Evolutionary conservation across 305 asterid species (phyloP).

Genomic region (Solanum hybrid): DNA sequence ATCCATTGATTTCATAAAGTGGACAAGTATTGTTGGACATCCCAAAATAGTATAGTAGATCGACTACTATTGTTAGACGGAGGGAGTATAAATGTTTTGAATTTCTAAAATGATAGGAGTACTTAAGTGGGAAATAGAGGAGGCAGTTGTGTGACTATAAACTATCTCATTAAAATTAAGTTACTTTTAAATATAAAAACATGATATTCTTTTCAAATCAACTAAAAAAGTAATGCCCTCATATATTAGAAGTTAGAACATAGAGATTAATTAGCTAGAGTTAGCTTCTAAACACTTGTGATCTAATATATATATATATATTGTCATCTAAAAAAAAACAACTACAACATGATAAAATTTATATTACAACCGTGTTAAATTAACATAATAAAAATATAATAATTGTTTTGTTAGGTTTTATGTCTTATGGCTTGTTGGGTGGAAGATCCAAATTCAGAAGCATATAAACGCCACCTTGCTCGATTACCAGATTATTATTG

Average conservation of each 20-base stretch:
- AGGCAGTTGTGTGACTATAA: not conserved
- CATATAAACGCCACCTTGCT: conserved; percentile 35
- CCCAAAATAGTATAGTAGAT: too few relatives aligned
- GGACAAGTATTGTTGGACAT: not conserved
- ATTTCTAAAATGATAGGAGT: not conserved
- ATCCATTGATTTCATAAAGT: too few relatives aligned
- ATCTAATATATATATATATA: too few relatives aligned
- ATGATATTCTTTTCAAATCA: not conserved
- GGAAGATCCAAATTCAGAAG: conserved; percentile 46
- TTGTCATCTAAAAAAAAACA: not conserved
- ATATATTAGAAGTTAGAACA: too few relatives aligned
- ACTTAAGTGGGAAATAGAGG: not conserved
- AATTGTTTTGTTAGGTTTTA: conserved; percentile 17
- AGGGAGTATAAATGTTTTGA: too few relatives aligned
- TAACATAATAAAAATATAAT: not conserved
- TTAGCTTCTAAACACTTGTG: not conserved
- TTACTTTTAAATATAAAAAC: not conserved
- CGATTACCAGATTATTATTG: conserved; percentile 39
- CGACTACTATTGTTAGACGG: too few relatives aligned
- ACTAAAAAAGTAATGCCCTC: not conserved
- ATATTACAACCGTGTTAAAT: not conserved
- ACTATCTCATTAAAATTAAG: not conserved
- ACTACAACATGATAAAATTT: not conserved
- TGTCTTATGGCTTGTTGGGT: conserved; percentile 44
- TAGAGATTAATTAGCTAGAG: not conserved